Evolutionary conservation across 2,329 filamentous ascomycete species (phyloP).

Genomic region (Pseudogymnoascus sp.): DNA sequence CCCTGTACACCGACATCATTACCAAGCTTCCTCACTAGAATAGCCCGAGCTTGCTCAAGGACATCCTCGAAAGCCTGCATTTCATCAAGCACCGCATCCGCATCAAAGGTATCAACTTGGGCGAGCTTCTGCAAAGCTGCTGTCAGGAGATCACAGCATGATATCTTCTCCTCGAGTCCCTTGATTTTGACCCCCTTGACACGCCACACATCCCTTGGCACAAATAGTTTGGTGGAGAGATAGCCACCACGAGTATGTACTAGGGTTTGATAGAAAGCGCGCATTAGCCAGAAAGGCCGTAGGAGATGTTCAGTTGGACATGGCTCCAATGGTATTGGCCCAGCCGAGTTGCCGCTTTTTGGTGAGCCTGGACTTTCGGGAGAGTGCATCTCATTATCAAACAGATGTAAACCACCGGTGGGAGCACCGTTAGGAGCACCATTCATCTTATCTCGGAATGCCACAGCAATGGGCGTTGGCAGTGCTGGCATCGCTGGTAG

Average conservation of each 20-base stretch:
- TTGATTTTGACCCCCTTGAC: slow-evolving; percentile 92
- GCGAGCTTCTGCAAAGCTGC: slow-evolving; percentile 78
- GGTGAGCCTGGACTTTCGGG: slow-evolving; percentile 55
- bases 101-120: slow-evolving; percentile 79
- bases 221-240: slow-evolving; percentile 80
- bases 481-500: slow-evolving; percentile 51
- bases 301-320: slow-evolving; percentile 83
- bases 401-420: slow-evolving; percentile 66
- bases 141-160: slow-evolving; percentile 83
- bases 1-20: slow-evolving; percentile 82
- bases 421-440: slow-evolving; percentile 39
- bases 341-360: slow-evolving; percentile 51
- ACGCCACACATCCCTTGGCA: slow-evolving; percentile 87
- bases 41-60: slow-evolving; percentile 74
- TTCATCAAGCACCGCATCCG: slow-evolving; percentile 85
- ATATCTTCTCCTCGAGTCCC: slow-evolving; percentile 85
- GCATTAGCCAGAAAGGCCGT: slow-evolving; percentile 97
- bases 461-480: slow-evolving; percentile 57
- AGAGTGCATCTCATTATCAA: slow-evolving; percentile 75
- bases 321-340: slow-evolving; percentile 74
- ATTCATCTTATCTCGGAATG: slow-evolving; percentile 50
- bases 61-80: slow-evolving; percentile 83
- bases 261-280: slow-evolving; percentile 85
- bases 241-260: slow-evolving; percentile 88
- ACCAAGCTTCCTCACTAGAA: slow-evolving; percentile 76